phyloP scores from a whole-genome alignment of 1,284 basidiomycete genomes.

The Pseudozyma pruni region DNA sequence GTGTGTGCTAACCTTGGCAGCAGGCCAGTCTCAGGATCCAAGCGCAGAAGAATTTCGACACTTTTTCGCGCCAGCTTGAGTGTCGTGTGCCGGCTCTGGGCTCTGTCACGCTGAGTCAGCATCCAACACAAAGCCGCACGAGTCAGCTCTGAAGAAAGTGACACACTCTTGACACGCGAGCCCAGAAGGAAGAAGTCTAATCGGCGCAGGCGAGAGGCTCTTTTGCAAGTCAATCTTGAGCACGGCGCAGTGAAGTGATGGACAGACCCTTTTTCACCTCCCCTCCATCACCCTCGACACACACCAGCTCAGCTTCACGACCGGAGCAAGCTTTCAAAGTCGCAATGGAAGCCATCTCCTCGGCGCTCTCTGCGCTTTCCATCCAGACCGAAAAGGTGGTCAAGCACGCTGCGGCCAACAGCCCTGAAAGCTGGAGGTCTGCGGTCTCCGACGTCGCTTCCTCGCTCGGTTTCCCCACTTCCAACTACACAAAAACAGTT shows the following conservation, averaged over 20 bases:
- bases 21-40: too few relatives aligned
- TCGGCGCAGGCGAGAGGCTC: too few relatives aligned
- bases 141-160: constrained; percentile 28
- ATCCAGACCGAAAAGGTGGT: constrained; percentile 50
- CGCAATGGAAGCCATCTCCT: constrained; percentile 49
- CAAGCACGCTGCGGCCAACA: constrained; percentile 55
- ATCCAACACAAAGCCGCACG: constrained; percentile 10
- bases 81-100: constrained; percentile 6
- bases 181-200: constrained; percentile 1
- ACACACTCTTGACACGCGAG: constrained; percentile 40
- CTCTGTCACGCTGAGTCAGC: constrained; percentile 32
- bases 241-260: background rate
- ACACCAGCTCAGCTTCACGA: background rate
- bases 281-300: background rate
- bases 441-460: constrained; percentile 47
- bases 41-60: too few relatives aligned
- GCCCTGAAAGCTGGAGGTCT: constrained; percentile 51
- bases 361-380: constrained; percentile 53
- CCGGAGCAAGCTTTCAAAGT: background rate
- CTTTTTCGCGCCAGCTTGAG: background rate
- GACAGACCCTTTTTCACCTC: background rate
- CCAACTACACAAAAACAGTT: constrained; percentile 74
- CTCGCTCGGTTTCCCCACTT: constrained; percentile 29
- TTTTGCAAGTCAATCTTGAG: background rate
- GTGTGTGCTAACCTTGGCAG: constrained; percentile 9